Base-by-base conservation (phyloP, 768 basidiomycete species). In the Podaxis sp. region DNA sequence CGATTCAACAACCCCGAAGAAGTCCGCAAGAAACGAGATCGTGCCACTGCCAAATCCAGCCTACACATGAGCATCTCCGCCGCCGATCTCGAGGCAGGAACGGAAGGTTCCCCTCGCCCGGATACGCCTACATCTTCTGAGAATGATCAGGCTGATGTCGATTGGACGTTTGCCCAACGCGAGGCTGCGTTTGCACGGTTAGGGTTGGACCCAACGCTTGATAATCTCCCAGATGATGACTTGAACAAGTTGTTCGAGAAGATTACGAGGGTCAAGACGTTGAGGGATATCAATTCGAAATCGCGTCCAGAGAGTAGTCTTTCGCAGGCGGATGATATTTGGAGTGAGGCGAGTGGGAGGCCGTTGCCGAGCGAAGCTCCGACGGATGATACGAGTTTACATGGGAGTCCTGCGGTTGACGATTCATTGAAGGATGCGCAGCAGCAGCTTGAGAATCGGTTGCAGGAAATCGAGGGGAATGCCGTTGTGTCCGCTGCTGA, bases 151-250 rank as follows among this genome's bases (percentile, higher is more conserved):
- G 79, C 84, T 27, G 90, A 93, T 64, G 90, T 94, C 47, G 97
- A 99, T 71, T 99, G 97, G 97, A 91, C 87, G n/a, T 98, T 88
- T 72, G 97, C 97, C 5, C 91, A 92, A 70, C 85, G 95, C 6
- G 97, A 99, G 74, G 95, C 95, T 4, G 95, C 93, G 2, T 79
- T 95, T 38, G 90, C 92, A 1, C 82, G 89, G 51, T 78, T 97
- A 16, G 95, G 95, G 2, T 74, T 92, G 36, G 93, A 96, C 67
- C 93, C 96, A 14, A 83, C 91, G 13, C 81, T 99, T 25, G 94
- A 98, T 72, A 92, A 89, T 67, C 82, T 99, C 23, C 93, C 91
- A 0, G 96, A 99, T 72, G 91, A 95, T 62, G 96, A 98, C 69
- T 80, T 99, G 53, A 93, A 94, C 79, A 93, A 90, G 67, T 79